Evolutionary conservation across 2,329 filamentous ascomycete species (phyloP).

Genomic region (Coniochaeta sp.): DNA sequence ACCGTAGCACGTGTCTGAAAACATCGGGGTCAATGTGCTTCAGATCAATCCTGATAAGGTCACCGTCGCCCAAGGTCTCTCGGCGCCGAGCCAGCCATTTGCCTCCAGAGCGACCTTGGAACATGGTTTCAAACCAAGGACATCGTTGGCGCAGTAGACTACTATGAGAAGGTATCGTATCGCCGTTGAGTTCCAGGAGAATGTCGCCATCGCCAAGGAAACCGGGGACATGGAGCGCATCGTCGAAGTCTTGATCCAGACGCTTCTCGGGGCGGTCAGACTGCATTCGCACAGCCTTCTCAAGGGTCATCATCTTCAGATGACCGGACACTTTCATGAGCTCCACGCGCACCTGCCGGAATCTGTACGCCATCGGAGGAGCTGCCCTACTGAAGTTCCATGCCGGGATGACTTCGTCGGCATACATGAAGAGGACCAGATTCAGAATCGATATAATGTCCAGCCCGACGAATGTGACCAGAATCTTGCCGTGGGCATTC

Average conservation of each 20-base stretch:
- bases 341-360: slow-evolving; percentile 73
- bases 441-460: slow-evolving; percentile 78
- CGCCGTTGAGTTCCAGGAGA: slow-evolving; percentile 68
- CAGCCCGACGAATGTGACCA: slow-evolving; percentile 59
- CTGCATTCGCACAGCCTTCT: slow-evolving; percentile 72
- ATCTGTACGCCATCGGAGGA: slow-evolving; percentile 60
- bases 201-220: slow-evolving; percentile 80
- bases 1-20: slow-evolving; percentile 72
- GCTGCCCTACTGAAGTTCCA: slow-evolving; percentile 74
- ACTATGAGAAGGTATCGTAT: slow-evolving; percentile 69
- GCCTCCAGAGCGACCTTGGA: slow-evolving; percentile 79
- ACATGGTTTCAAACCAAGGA: slow-evolving; percentile 87
- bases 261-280: slow-evolving; percentile 51
- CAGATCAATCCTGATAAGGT: slow-evolving; percentile 65
- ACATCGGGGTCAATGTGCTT: slow-evolving; percentile 68
- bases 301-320: slow-evolving; percentile 64
- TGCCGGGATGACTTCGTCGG: slow-evolving; percentile 71
- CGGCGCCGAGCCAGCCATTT: slow-evolving; percentile 73
- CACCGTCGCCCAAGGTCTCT: slow-evolving; percentile 26
- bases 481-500: slow-evolving; percentile 38
- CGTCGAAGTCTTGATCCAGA: slow-evolving; percentile 62
- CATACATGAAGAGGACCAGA: slow-evolving; percentile 72
- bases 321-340: slow-evolving; percentile 78
- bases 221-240: slow-evolving; percentile 57
- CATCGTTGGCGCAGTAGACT: slow-evolving; percentile 74